These are phyloP conservation scores for Lachnellula suecica DNA, from an alignment of 2,329 filamentous ascomycete genomes.

Conservation along the genomic window DNA sequence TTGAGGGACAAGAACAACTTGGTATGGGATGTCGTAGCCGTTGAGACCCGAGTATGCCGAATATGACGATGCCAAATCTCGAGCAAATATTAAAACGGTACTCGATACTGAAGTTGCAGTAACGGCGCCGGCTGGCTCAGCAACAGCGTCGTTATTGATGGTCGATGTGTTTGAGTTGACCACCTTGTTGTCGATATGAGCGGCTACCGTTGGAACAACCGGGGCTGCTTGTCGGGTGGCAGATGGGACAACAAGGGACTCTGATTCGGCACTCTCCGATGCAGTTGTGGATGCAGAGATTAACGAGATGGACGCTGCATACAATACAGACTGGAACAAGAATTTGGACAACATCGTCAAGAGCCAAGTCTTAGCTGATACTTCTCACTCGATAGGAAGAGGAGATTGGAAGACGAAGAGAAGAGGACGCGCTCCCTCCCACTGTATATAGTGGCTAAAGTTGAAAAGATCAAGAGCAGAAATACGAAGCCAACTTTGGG, in stretches of 20 bases:
- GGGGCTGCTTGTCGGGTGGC: slow-evolving; percentile 9
- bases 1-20: slow-evolving; percentile 54
- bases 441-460: not conserved
- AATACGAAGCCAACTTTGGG: not conserved
- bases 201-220: slow-evolving; percentile 10
- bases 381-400: not conserved
- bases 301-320: slow-evolving; percentile 8
- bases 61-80: slow-evolving; percentile 46
- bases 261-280: not conserved
- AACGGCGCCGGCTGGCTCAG: slow-evolving; percentile 7
- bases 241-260: slow-evolving; percentile 3
- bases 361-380: not conserved
- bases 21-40: slow-evolving; percentile 60
- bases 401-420: not conserved
- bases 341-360: slow-evolving; percentile 14
- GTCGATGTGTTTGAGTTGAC: slow-evolving; percentile 19
- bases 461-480: not conserved
- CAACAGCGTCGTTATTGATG: not conserved
- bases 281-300: not conserved
- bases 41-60: slow-evolving; percentile 54
- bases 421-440: not conserved
- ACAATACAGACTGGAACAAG: slow-evolving; percentile 7
- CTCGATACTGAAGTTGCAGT: slow-evolving; percentile 21
- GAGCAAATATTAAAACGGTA: slow-evolving; percentile 57
- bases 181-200: slow-evolving; percentile 13